Conservation (phyloP, 2,329 filamentous ascomycete genomes). For the Diplodia seriata region DNA sequence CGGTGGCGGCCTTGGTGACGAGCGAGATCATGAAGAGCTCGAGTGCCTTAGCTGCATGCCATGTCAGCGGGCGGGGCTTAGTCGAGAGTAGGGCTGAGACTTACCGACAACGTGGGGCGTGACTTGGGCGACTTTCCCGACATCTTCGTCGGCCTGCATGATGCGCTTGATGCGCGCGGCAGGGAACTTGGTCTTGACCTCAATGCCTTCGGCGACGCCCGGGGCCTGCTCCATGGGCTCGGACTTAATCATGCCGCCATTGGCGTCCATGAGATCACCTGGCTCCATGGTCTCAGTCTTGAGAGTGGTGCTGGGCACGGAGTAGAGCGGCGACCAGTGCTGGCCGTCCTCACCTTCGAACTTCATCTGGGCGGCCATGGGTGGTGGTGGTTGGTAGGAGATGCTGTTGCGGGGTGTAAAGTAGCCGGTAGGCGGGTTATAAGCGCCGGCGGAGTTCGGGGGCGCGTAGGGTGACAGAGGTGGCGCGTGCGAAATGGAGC, state of each 20-base stretch:
- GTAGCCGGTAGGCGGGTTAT: slow-evolving; percentile 44
- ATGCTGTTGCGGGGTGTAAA: slow-evolving; percentile 25
- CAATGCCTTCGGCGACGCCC: slow-evolving; percentile 61
- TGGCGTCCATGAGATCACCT: slow-evolving; percentile 34
- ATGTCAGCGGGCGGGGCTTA: not conserved
- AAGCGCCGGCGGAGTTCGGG: slow-evolving; percentile 44
- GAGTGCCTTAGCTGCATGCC: slow-evolving; percentile 76
- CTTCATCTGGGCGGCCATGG: slow-evolving; percentile 32
- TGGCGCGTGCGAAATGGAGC: slow-evolving; percentile 37
- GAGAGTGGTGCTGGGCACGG: slow-evolving; percentile 4
- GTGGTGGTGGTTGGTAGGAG: not conserved
- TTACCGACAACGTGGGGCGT: slow-evolving; percentile 89
- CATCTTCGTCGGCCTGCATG: slow-evolving; percentile 99
- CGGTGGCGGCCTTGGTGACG: slow-evolving; percentile 84
- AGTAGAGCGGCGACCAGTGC: slow-evolving; percentile 28
- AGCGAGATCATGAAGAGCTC: slow-evolving; percentile 98
- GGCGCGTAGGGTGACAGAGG: slow-evolving; percentile 36
- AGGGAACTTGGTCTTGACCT: slow-evolving; percentile 94
- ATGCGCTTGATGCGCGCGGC: slow-evolving; percentile 98
- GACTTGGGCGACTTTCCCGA: slow-evolving; percentile 97
- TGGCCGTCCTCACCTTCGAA: slow-evolving; percentile 28
- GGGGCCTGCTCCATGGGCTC: slow-evolving; percentile 37
- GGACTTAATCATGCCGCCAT: slow-evolving; percentile 33
- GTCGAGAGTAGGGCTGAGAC: slow-evolving; percentile 41
- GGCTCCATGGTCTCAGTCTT: slow-evolving; percentile 31